phyloP scores from a whole-genome alignment of 495 filamentous ascomycete genomes.

The Achaetomiella virescens region DNA sequence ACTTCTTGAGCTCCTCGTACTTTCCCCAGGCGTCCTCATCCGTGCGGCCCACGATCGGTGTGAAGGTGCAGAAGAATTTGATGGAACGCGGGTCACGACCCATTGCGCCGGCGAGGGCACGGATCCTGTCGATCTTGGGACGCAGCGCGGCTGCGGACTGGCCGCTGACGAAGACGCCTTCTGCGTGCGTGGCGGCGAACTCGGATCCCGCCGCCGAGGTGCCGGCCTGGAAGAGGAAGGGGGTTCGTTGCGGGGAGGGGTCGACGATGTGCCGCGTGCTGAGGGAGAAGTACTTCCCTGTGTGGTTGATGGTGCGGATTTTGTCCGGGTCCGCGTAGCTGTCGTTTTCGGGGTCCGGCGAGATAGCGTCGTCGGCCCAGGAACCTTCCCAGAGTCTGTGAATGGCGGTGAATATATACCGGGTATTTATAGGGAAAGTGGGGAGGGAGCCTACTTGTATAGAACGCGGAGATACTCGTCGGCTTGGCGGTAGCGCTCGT shows the following conservation, averaged over 20 bases:
- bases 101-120: constrained; percentile 42
- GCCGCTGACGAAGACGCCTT: constrained; percentile 58
- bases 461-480: constrained; percentile 56
- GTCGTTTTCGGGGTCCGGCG: constrained; percentile 43
- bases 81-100: constrained; percentile 51
- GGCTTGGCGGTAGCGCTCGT: constrained; percentile 54
- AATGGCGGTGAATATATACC: too few relatives aligned
- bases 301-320: constrained; percentile 53
- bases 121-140: constrained; percentile 51
- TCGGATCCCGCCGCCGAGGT: constrained; percentile 51
- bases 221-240: constrained; percentile 60
- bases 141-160: constrained; percentile 46
- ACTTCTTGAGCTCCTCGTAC: constrained; percentile 44
- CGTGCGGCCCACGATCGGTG: constrained; percentile 50
- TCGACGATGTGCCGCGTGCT: constrained; percentile 50
- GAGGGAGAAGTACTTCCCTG: constrained; percentile 52
- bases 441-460: too few relatives aligned
- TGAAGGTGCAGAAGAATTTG: constrained; percentile 56
- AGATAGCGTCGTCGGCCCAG: constrained; percentile 51
- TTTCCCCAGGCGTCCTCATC: constrained; percentile 53
- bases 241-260: constrained; percentile 57
- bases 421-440: too few relatives aligned
- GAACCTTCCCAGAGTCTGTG: constrained; percentile 61
- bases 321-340: constrained; percentile 50
- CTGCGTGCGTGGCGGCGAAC: constrained; percentile 57